Percentiles rank a stretch among this genome's conserved stretches.
These are phyloP conservation scores for Tillandsia fasciculata DNA, from an alignment of 176 grass and related monocot genomes.

Conservation along the genomic window DNA sequence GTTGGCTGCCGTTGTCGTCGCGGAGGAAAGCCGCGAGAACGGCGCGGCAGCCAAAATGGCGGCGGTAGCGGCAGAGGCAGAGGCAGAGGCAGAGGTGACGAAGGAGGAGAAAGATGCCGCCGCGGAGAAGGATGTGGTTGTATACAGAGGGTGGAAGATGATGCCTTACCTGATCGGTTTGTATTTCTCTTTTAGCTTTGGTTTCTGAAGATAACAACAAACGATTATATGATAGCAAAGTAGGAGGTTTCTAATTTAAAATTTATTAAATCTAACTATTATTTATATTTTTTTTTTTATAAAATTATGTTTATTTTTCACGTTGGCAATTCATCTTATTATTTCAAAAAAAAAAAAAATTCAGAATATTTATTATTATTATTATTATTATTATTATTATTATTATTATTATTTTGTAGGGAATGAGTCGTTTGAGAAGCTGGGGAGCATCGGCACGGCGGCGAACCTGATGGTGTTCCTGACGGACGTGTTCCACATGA, in stretches of 20 bases:
- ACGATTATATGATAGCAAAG: no score
- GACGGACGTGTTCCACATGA: slow-evolving; percentile 61
- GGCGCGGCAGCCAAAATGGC: neutral
- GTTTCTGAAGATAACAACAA: neutral
- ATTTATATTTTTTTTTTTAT: neutral
- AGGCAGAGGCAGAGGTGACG: neutral
- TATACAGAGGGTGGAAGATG: slow-evolving; percentile 49
- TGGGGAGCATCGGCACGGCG: slow-evolving; percentile 50
- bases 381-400: neutral
- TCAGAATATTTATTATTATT: neutral
- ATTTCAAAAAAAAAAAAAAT: no score
- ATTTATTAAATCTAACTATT: neutral
- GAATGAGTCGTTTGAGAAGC: slow-evolving; percentile 74
- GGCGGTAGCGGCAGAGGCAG: neutral
- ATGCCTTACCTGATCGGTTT: slow-evolving; percentile 65
- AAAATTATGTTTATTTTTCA: no score
- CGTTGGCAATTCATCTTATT: no score
- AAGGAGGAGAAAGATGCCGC: neutral
- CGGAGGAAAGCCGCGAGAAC: neutral
- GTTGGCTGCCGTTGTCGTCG: slow-evolving; percentile 4
- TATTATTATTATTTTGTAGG: slow-evolving; percentile 13
- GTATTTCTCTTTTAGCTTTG: neutral
- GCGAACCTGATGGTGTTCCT: slow-evolving; percentile 72
- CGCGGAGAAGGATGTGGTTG: slow-evolving; percentile 8
- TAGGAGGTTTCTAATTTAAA: neutral